Conservation (phyloP, 75 land plant species). For the Larix kaempferi region DNA sequence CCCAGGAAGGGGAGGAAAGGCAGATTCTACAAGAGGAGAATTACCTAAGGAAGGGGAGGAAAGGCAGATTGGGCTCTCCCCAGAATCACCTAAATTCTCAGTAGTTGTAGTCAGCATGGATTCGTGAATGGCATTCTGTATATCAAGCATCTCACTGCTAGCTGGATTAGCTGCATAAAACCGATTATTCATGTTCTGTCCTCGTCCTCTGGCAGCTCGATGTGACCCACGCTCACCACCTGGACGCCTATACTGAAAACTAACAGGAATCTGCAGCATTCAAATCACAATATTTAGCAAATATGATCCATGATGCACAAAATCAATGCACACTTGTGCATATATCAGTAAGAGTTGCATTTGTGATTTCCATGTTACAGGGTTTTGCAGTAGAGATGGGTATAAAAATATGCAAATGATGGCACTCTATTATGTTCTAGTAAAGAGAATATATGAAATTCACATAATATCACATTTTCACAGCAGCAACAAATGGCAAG, state of each 20-base stretch:
- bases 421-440: no score
- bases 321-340: no score
- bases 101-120: conserved; percentile 4
- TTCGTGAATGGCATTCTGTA: conserved; percentile 21
- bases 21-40: conserved; percentile 43
- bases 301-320: neutral
- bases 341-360: no score
- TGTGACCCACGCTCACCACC: conserved; percentile 31
- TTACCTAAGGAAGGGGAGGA: conserved; percentile 71
- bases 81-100: neutral
- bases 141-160: conserved; percentile 31
- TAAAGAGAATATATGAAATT: no score
- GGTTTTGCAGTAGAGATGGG: no score
- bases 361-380: no score
- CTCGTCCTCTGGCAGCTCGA: conserved; percentile 44
- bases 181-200: neutral
- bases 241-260: conserved; percentile 67
- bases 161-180: conserved; percentile 19
- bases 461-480: no score
- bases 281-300: neutral
- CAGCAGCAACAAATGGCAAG: no score
- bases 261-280: conserved; percentile 73
- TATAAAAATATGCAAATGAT: no score
- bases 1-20: conserved; percentile 76
- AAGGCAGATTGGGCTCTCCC: conserved; percentile 44